A percentile compares a stretch with the other conserved stretches of the same genome.
Conservation (phyloP, 306 rosid genomes). For the Ziziphus jujuba region DNA sequence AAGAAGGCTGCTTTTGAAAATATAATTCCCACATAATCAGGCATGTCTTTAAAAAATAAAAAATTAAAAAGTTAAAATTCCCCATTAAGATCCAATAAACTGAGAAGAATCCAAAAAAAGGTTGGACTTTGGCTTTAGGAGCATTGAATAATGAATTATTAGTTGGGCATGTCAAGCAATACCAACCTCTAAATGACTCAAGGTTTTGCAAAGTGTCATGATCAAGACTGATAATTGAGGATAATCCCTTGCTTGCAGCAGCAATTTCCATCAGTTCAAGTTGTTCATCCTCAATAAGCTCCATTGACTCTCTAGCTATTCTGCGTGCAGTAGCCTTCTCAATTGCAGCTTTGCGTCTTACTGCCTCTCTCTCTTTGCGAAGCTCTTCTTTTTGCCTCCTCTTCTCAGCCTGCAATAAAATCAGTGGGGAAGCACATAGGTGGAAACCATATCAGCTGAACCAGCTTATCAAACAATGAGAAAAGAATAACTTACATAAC, state of each 20-base stretch:
- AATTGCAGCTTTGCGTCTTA: constrained; percentile 89
- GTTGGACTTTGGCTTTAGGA: neutral
- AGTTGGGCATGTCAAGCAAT: constrained; percentile 6
- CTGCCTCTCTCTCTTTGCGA: constrained; percentile 86
- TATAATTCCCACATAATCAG: no score
- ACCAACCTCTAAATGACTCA: constrained; percentile 78
- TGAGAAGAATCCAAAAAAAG: neutral
- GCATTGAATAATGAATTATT: neutral
- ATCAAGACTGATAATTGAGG: constrained; percentile 83
- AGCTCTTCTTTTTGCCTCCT: constrained; percentile 87
- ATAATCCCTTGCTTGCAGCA: constrained; percentile 75
- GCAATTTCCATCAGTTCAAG: constrained; percentile 98
- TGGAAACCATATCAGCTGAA: constrained; percentile 12
- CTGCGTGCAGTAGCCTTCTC: constrained; percentile 96
- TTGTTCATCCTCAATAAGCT: constrained; percentile 96
- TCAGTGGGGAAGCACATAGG: constrained; percentile 9
- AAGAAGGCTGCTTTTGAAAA: no score
- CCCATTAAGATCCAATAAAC: no score
- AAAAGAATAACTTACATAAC: constrained; percentile 14
- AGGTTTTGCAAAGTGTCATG: constrained; percentile 84
- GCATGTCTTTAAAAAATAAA: no score
- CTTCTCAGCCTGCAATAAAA: constrained; percentile 68
- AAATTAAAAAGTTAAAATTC: no score
- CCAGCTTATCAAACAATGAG: constrained; percentile 20
- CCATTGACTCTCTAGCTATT: constrained; percentile 97